Percentiles rank a stretch among this genome's conserved stretches.
phyloP scores from a whole-genome alignment of 139 green algal genomes.

The Tetraselmis striata region DNA sequence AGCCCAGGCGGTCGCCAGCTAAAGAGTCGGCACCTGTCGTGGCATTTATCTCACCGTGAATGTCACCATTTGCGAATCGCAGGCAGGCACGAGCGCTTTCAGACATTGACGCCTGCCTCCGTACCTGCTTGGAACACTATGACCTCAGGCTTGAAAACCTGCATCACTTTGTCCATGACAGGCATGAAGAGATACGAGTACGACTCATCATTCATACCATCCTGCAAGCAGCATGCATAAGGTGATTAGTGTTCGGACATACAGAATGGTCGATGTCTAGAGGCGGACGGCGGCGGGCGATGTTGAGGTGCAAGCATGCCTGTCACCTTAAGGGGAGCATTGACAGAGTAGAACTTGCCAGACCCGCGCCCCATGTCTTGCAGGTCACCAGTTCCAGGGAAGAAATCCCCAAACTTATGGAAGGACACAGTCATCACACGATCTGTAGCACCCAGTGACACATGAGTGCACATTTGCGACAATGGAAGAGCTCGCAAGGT shows the following conservation, averaged over 20 bases:
- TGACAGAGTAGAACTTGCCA: constrained; percentile 71
- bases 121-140: constrained; percentile 92
- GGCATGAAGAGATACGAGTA: constrained; percentile 77
- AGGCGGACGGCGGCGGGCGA: not conserved
- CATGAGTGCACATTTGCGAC: not conserved
- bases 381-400: constrained; percentile 88
- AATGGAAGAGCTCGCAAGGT: not conserved
- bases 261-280: not conserved
- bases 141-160: constrained; percentile 77
- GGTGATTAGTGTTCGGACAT: not conserved
- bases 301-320: too few species aligned
- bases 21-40: constrained; percentile 88
- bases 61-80: too few species aligned
- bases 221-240: constrained; percentile 33
- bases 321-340: constrained; percentile 57
- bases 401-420: constrained; percentile 91
- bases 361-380: constrained; percentile 65
- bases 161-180: constrained; percentile 73
- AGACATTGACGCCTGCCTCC: too few species aligned
- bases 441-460: not conserved
- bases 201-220: constrained; percentile 80
- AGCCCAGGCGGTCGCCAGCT: constrained; percentile 80
- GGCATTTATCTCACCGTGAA: too few species aligned
- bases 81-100: too few species aligned
- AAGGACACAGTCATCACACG: constrained; percentile 75